Evolutionary conservation across 1,284 basidiomycete genomes (phyloP).

Genomic region (Malassezia sympodialis): DNA sequence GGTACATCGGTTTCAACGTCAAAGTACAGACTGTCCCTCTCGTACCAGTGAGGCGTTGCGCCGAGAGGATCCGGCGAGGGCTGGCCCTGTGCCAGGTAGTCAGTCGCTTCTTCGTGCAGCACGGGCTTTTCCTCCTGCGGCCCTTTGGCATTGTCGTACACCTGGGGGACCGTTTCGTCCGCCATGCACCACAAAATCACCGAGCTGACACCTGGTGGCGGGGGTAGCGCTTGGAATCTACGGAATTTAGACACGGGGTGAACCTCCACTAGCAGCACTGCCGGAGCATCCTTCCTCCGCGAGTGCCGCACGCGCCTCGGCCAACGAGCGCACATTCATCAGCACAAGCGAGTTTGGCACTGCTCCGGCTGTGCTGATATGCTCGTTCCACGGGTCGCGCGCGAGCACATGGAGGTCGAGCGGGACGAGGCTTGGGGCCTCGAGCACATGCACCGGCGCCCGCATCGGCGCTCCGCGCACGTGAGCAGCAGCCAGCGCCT

Average conservation of each 20-base stretch:
- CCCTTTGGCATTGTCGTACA: neutral
- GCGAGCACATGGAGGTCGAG: slow-evolving; percentile 23
- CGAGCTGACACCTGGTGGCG: neutral
- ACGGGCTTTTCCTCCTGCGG: neutral
- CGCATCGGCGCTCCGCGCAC: slow-evolving; percentile 2
- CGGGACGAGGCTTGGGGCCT: slow-evolving; percentile 28
- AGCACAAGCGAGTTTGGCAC: neutral
- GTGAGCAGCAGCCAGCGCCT: slow-evolving; percentile 15
- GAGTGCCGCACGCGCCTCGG: slow-evolving; percentile 5
- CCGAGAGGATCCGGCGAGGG: neutral
- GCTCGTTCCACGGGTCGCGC: slow-evolving; percentile 25
- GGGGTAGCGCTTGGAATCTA: neutral
- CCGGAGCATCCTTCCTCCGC: neutral
- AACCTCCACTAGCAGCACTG: neutral
- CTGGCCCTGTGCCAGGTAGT: neutral
- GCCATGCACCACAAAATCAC: neutral
- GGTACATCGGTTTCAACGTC: neutral
- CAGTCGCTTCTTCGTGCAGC: neutral
- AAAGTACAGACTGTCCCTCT: neutral
- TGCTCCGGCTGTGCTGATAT: neutral
- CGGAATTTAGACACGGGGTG: neutral
- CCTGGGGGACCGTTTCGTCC: neutral
- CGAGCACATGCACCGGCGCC: slow-evolving; percentile 32
- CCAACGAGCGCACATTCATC: slow-evolving; percentile 5
- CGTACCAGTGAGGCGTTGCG: neutral